Evolutionary conservation across 495 filamentous ascomycete genomes (phyloP), one percentile per base, ranked within the genome.

Genomic region (Neurospora sp.): DNA sequence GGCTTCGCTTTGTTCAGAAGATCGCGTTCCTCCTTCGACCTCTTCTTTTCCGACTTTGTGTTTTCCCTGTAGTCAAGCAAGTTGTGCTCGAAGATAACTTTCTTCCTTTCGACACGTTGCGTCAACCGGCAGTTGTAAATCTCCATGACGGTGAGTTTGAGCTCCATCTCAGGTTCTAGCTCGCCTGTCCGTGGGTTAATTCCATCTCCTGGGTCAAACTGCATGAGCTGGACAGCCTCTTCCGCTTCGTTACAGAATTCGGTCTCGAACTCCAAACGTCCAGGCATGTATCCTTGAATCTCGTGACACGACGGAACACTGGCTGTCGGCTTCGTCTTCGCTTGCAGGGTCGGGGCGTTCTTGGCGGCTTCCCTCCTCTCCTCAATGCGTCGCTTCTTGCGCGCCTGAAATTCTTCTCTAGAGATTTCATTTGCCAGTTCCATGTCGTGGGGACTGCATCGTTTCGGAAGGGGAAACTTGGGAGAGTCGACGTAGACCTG

Each of bases 161-260:
- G 86, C 74, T 97, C 94, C 86, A 94, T 95, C 82, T 99, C 96
- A 12, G 94, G 93, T 74, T 98, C 96, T 20, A 92, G 83, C 76
- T 94, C 91, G 74, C 92, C 92, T 3, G 93, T 97, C 14, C 87
- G 83, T 6, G 90, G 90, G 75, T 96, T 94, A 75, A 96, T 86
- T 69, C 96, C 96, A 77, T 97, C 94, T 16, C 96, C 96, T 2
- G 96, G 94, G 70, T 98, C 95, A 77, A 99, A 99, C 74, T 97
- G 91, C 92, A 99, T 97, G 72, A 96, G 91, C 80, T 98, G 96
- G 14, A 99, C 96, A 0, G 94, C 94, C 82, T 98, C 96, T 81
- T 99, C 96, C 0, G 96, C 96, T 76, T 98, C 96, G 81, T 99
- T 98, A 78, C 94, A 90, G 81, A 95, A 97, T 77, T 99, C 96